A percentile compares a stretch with the other conserved stretches of the same genome.
Conservation (phyloP, 768 basidiomycete species). For the Trametes villosa region DNA sequence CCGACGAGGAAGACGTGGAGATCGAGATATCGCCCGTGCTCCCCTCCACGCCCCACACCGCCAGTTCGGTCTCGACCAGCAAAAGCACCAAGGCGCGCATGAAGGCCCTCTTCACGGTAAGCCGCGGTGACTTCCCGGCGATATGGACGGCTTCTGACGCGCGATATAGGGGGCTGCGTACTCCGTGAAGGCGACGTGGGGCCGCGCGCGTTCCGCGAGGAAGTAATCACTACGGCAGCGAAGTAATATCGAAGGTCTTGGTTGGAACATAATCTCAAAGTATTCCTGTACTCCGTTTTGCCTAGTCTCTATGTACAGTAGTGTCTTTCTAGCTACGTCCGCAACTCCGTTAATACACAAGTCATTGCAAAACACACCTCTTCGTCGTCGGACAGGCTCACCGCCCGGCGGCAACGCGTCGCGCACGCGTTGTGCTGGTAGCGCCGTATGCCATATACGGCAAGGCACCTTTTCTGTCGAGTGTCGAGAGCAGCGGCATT, state of each 20-base stretch:
- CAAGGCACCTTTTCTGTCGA: slow-evolving; percentile 3
- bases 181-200: slow-evolving; percentile 6
- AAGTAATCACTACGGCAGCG: neutral
- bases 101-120: slow-evolving; percentile 15
- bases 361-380: neutral
- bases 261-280: neutral
- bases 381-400: neutral
- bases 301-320: slow-evolving; percentile 2
- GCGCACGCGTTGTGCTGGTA: neutral
- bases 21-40: slow-evolving; percentile 25
- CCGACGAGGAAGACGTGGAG: slow-evolving; percentile 25
- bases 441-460: neutral
- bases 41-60: slow-evolving; percentile 18
- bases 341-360: slow-evolving; percentile 2
- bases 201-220: slow-evolving; percentile 8
- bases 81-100: slow-evolving; percentile 12
- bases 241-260: neutral
- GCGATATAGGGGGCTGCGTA: slow-evolving; percentile 4
- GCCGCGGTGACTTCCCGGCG: neutral
- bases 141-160: neutral
- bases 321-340: slow-evolving; percentile 1
- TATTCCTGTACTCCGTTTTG: neutral
- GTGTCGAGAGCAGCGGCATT: neutral
- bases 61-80: slow-evolving; percentile 16
- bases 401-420: neutral